Conservation (phyloP, 768 basidiomycete species). For the Chalciporus sphaerocephalus region DNA sequence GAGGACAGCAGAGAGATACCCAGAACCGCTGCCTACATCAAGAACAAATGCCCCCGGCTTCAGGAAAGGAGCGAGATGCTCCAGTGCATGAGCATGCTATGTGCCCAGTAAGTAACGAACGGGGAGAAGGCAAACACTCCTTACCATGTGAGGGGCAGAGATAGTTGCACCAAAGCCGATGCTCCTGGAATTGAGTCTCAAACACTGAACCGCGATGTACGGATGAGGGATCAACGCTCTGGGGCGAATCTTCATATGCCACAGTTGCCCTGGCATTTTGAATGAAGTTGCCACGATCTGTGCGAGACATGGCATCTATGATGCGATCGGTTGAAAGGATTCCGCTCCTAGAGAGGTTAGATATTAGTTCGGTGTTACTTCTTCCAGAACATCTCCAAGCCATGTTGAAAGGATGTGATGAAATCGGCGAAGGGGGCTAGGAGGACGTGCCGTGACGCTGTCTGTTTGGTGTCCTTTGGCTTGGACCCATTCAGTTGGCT, state of each 20-base stretch:
- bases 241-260: slow-evolving; percentile 80
- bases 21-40: slow-evolving; percentile 87
- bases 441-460: no score
- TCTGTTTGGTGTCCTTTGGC: no score
- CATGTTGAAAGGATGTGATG: slow-evolving; percentile 40
- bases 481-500: no score
- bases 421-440: no score
- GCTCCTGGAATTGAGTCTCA: slow-evolving; percentile 36
- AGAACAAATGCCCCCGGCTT: slow-evolving; percentile 70
- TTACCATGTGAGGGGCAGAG: slow-evolving; percentile 93
- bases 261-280: slow-evolving; percentile 28
- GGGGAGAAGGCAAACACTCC: background rate
- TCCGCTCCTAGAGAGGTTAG: slow-evolving; percentile 52
- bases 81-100: slow-evolving; percentile 81
- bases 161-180: slow-evolving; percentile 90
- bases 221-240: slow-evolving; percentile 43
- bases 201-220: background rate
- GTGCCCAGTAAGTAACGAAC: background rate
- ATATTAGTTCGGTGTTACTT: slow-evolving; percentile 68
- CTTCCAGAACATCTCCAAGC: slow-evolving; percentile 77
- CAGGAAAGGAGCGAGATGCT: slow-evolving; percentile 72
- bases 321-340: slow-evolving; percentile 58
- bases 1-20: slow-evolving; percentile 80
- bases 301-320: slow-evolving; percentile 57
- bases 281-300: slow-evolving; percentile 72